A percentile compares a stretch with the other conserved stretches of the same genome.
These are phyloP conservation scores for Neopestalotiopsis sp. DNA, from an alignment of 2,329 filamentous ascomycete species.

Conservation along the genomic window DNA sequence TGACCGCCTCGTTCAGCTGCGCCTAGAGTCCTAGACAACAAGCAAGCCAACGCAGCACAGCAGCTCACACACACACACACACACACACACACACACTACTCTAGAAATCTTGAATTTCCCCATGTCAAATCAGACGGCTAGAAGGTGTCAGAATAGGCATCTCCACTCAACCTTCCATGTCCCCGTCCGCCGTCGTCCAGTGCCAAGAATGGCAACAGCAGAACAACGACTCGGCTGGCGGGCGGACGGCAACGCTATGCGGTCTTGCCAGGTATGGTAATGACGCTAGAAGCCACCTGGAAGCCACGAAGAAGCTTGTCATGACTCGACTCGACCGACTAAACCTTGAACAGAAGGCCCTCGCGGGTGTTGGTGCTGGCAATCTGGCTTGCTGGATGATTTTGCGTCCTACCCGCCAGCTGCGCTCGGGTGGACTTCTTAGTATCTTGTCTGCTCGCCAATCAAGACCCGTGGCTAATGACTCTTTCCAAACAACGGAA, in stretches of 20 bases:
- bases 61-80: neutral
- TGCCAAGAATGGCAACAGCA: slow-evolving; percentile 2
- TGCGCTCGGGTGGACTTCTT: neutral
- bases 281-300: slow-evolving; percentile 10
- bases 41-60: neutral
- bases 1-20: slow-evolving; percentile 7
- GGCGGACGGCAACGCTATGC: neutral
- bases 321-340: slow-evolving; percentile 5
- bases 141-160: slow-evolving; percentile 8
- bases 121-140: neutral
- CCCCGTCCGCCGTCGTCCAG: neutral
- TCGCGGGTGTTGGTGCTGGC: neutral
- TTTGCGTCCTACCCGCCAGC: no score
- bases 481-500: neutral
- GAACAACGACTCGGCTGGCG: neutral
- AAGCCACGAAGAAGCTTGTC: slow-evolving; percentile 3
- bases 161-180: neutral
- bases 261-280: neutral
- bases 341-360: slow-evolving; percentile 4
- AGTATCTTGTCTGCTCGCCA: neutral
- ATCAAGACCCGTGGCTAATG: neutral
- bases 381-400: neutral
- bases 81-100: no score
- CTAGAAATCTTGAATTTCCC: slow-evolving; percentile 11
- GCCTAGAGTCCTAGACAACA: neutral